These are phyloP conservation scores for Fusarium pseudocircinatum DNA, from an alignment of 2,329 filamentous ascomycete genomes.

Conservation along the genomic window DNA sequence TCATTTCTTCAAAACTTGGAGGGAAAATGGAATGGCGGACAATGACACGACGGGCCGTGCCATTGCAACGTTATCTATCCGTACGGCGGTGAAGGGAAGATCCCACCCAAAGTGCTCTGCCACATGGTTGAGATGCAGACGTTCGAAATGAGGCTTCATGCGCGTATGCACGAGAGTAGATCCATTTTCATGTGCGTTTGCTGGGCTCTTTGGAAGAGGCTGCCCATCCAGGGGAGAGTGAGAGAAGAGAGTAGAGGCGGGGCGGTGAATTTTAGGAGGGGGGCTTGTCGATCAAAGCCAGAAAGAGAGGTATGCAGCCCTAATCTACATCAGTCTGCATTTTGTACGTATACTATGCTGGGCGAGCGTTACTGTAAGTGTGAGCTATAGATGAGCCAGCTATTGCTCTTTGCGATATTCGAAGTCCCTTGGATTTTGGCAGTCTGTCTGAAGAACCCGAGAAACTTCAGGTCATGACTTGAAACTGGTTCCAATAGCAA, in stretches of 20 bases:
- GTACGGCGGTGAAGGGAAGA: constrained; percentile 27
- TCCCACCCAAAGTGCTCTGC: constrained; percentile 12
- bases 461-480: background rate
- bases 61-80: constrained; percentile 19
- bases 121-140: constrained; percentile 14
- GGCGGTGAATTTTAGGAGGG: constrained; percentile 24
- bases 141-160: constrained; percentile 28
- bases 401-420: background rate
- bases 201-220: background rate
- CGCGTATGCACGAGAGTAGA: constrained; percentile 11
- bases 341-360: background rate
- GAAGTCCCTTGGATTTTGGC: background rate
- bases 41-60: background rate
- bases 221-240: background rate
- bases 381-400: background rate
- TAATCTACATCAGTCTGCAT: constrained; percentile 25
- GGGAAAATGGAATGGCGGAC: background rate
- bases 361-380: background rate
- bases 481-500: background rate
- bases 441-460: background rate
- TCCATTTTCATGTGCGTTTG: constrained; percentile 11
- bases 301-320: constrained; percentile 30
- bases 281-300: constrained; percentile 27
- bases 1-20: background rate
- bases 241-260: constrained; percentile 6